Evolutionary conservation across 2,329 filamentous ascomycete genomes (phyloP).

Genomic region (Neocatenulostroma microsporum): DNA sequence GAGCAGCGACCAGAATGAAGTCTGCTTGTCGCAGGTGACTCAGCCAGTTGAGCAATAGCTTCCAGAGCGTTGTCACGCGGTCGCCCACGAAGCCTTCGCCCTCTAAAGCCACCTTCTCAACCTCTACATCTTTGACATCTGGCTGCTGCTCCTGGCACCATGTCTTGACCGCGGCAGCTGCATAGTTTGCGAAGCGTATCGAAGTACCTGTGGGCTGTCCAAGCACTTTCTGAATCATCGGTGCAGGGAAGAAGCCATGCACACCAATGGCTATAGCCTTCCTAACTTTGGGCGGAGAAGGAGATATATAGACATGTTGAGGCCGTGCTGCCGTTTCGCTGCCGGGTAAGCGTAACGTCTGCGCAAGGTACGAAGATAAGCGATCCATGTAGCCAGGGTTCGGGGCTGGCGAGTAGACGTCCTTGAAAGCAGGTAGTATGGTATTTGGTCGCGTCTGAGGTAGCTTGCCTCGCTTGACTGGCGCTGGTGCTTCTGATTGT

Average conservation of each 20-base stretch:
- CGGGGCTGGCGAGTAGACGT: conserved; percentile 51
- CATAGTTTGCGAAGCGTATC: conserved; percentile 81
- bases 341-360: conserved; percentile 26
- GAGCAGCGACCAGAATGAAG: conserved; percentile 83
- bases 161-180: conserved; percentile 70
- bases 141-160: conserved; percentile 61
- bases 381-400: conserved; percentile 39
- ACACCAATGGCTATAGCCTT: conserved; percentile 89
- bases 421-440: conserved; percentile 60
- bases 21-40: conserved; percentile 82
- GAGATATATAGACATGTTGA: conserved; percentile 61
- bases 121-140: conserved; percentile 65
- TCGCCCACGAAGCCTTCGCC: conserved; percentile 89
- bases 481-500: conserved; percentile 28
- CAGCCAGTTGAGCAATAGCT: conserved; percentile 87
- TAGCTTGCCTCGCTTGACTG: conserved; percentile 21
- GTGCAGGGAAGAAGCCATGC: conserved; percentile 86
- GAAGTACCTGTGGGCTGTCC: conserved; percentile 95
- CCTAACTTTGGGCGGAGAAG: conserved; percentile 61
- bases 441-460: conserved; percentile 47
- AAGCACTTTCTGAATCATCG: conserved; percentile 78
- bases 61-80: conserved; percentile 87
- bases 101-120: conserved; percentile 90
- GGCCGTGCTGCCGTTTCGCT: conserved; percentile 45
- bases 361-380: conserved; percentile 31